These are phyloP conservation scores for Aspergillus candidus DNA, from an alignment of 2,329 filamentous ascomycete species.

Conservation along the genomic window DNA sequence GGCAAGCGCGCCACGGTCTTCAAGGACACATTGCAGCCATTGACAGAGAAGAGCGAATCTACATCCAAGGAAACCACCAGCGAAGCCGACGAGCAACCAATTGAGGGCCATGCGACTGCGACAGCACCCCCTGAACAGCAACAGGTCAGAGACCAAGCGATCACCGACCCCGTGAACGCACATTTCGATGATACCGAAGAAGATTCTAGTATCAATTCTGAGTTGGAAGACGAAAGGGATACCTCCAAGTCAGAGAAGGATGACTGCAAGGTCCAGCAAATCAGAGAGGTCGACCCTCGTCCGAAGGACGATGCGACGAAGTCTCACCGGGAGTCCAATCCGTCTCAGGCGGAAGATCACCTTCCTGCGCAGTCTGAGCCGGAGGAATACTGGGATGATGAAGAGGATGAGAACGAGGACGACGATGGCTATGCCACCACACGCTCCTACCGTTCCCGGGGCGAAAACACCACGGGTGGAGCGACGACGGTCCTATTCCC, in stretches of 20 bases:
- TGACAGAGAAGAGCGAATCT: conserved; percentile 25
- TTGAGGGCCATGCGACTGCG: conserved; percentile 8
- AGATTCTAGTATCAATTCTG: conserved; percentile 17
- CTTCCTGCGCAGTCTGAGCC: conserved; percentile 42
- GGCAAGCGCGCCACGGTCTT: conserved; percentile 52
- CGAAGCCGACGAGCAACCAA: conserved; percentile 18
- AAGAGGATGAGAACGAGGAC: conserved; percentile 69
- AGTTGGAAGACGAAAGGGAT: conserved; percentile 23
- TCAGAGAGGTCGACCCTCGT: conserved; percentile 7
- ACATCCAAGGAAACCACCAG: conserved; percentile 26
- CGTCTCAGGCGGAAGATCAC: conserved; percentile 18
- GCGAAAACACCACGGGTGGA: conserved; percentile 64
- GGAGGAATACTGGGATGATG: conserved; percentile 71
- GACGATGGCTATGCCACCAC: conserved; percentile 69
- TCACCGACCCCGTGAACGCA: conserved; percentile 7
- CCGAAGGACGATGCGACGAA: conserved; percentile 7
- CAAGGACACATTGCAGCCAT: conserved; percentile 43
- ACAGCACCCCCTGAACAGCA: conserved; percentile 11
- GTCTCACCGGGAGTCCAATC: conserved; percentile 15
- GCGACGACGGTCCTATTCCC: conserved; percentile 65
- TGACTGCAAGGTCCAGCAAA: conserved; percentile 19
- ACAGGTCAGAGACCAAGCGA: conserved; percentile 7
- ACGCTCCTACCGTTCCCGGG: conserved; percentile 68
- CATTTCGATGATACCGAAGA: conserved; percentile 15
- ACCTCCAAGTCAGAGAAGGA: conserved; percentile 21